Conservation (phyloP, 1,284 basidiomycete species). For the Trichosporon sp. region DNA sequence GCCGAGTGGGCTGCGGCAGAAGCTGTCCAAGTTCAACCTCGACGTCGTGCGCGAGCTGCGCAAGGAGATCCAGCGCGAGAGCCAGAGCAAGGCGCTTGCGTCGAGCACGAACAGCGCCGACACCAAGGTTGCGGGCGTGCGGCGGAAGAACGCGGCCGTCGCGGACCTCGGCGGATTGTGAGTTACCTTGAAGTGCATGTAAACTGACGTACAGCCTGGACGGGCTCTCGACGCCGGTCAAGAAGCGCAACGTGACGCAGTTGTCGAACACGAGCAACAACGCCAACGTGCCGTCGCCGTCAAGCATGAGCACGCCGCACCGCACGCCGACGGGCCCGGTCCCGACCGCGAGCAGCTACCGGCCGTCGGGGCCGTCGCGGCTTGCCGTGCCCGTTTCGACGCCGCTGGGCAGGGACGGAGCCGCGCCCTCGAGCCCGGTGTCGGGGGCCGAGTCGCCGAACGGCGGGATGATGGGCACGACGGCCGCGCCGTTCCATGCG, state of each 20-base stretch:
- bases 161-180: conserved; percentile 46
- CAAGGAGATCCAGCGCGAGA: conserved; percentile 47
- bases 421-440: conserved; percentile 33
- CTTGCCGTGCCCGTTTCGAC: conserved; percentile 22
- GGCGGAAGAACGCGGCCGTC: conserved; percentile 28
- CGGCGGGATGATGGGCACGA: conserved; percentile 21
- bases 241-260: conserved; percentile 17
- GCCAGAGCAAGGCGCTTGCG: conserved; percentile 33
- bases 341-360: conserved; percentile 22
- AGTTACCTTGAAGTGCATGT: background rate
- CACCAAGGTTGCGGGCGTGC: conserved; percentile 23
- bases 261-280: conserved; percentile 27
- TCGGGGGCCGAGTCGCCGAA: conserved; percentile 31
- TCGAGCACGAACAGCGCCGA: conserved; percentile 1
- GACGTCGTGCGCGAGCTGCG: conserved; percentile 47
- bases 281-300: conserved; percentile 25
- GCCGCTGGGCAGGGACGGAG: conserved; percentile 23
- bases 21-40: conserved; percentile 40
- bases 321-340: conserved; percentile 16
- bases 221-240: conserved; percentile 35
- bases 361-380: conserved; percentile 23
- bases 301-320: conserved; percentile 18
- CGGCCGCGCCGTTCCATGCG: conserved; percentile 34
- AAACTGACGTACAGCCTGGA: conserved; percentile 29
- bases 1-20: conserved; percentile 43